Base-by-base conservation (phyloP, 2,329 filamentous ascomycete species). In the Simplicillium sp. region DNA sequence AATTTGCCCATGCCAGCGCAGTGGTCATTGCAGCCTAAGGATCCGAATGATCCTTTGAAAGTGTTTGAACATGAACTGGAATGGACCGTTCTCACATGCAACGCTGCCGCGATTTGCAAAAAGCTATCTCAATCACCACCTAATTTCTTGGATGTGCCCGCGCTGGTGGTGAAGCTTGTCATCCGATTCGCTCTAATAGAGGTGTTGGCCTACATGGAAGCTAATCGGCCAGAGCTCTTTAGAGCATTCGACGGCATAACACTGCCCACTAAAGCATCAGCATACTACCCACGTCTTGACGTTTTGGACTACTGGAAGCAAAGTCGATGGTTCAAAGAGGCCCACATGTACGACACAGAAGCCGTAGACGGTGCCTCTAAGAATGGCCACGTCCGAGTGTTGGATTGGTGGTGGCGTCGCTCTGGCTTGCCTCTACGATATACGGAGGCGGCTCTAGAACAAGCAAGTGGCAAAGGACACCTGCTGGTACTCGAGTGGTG, bases 401-500 rank as follows among this genome's bases (percentile, higher is more conserved):
- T 97, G 1, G 85, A 95, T 53, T 94, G 87, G 85, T 97, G 90
- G 90, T 84, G 84, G 57, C 74, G 82, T 16, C 87, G 83, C 7
- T 77, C 75, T 0, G 84, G 84, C 1, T 70, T 96, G 2, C 78
- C 82, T 2, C 70, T 96, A 15, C 82, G 86, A 49, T 95, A 92
- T 60, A 94, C 85, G 11, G 87, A 95, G 57, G 74, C 80, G 5
- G 87, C 90, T 0, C 74, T 97, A 14, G 90, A 96, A 60, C 84
- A 89, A 53, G 89, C 90, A 25, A 90, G 84, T 44, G 81, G 81
- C 3, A 83, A 87, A 53, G 88, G 89, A 7, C 84, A 92, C 48
- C 71, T 95, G n/a, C 67, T 79, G 7, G 87, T 96, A 1, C 73
- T 97, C 2, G 83, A 94, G 52, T 97, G 90, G 90, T 97, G 90